phyloP scores from a whole-genome alignment of 768 basidiomycete species.

The Tubosaeta sp. region DNA sequence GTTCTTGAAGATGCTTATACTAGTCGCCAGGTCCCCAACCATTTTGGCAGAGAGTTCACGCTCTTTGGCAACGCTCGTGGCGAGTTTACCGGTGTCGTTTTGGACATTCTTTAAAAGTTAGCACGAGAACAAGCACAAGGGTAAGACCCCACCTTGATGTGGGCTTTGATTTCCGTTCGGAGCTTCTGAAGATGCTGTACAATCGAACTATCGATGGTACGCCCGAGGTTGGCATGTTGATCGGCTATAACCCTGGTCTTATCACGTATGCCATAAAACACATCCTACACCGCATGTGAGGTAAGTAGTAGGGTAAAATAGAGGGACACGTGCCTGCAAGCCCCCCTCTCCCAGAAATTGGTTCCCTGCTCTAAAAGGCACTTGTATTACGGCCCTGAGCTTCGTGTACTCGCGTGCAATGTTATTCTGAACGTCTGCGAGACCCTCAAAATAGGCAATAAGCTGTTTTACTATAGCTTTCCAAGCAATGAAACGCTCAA shows the following conservation, averaged over 20 bases:
- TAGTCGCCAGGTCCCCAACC: slow-evolving; percentile 82
- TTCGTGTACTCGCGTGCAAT: slow-evolving; percentile 90
- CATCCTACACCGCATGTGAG: slow-evolving; percentile 49
- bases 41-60: slow-evolving; percentile 77
- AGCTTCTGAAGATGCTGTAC: slow-evolving; percentile 97
- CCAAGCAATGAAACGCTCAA: slow-evolving; percentile 92
- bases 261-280: slow-evolving; percentile 90
- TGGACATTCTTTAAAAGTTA: slow-evolving; percentile 67
- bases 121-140: background rate
- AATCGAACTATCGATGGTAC: slow-evolving; percentile 94
- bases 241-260: slow-evolving; percentile 92
- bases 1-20: slow-evolving; percentile 91
- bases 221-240: slow-evolving; percentile 92
- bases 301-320: background rate
- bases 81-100: slow-evolving; percentile 92
- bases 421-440: slow-evolving; percentile 85
- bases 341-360: slow-evolving; percentile 99
- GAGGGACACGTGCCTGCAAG: slow-evolving; percentile 55
- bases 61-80: slow-evolving; percentile 87
- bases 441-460: slow-evolving; percentile 75
- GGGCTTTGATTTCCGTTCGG: slow-evolving; percentile 93
- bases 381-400: slow-evolving; percentile 93
- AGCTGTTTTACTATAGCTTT: slow-evolving; percentile 96
- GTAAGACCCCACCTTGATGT: slow-evolving; percentile 67
- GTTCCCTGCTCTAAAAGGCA: slow-evolving; percentile 92